Evolutionary conservation across 306 rosid genomes (phyloP).

Genomic region (Quercus parvula): DNA sequence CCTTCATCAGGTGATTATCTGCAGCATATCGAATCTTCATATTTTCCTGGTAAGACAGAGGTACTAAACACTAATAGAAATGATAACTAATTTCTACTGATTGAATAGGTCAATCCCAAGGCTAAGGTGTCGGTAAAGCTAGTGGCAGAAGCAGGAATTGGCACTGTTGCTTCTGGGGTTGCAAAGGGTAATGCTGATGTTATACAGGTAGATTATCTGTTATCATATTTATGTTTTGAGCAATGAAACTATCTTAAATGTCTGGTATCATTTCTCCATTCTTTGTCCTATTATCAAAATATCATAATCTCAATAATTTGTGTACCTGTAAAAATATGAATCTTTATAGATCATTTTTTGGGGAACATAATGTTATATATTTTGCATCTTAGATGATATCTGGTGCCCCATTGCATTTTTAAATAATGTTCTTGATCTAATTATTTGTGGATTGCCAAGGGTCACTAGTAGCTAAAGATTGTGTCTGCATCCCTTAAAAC

Average conservation of each 20-base stretch:
- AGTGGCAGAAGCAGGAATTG: conserved; percentile 99
- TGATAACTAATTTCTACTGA: conserved; percentile 21
- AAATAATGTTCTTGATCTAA: background rate
- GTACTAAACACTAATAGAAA: conserved; percentile 19
- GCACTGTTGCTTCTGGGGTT: conserved; percentile 99
- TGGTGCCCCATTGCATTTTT: background rate
- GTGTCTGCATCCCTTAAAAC: background rate
- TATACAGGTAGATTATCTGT: conserved; percentile 63
- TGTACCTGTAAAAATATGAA: background rate
- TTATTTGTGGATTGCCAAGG: background rate
- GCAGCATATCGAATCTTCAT: conserved; percentile 15
- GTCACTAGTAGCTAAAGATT: background rate
- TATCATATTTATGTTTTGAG: background rate
- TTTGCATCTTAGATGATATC: background rate
- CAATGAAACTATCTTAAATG: background rate
- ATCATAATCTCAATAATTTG: background rate
- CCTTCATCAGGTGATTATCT: conserved; percentile 88
- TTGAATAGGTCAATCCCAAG: conserved; percentile 82
- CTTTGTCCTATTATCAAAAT: background rate
- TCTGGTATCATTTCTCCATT: background rate
- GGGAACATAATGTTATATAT: background rate
- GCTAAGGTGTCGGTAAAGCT: conserved; percentile 98
- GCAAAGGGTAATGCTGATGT: conserved; percentile 98
- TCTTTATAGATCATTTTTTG: background rate
- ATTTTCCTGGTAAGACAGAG: conserved; percentile 7